Conservation (phyloP, 805 yeast genomes). For the Candida piceae region DNA sequence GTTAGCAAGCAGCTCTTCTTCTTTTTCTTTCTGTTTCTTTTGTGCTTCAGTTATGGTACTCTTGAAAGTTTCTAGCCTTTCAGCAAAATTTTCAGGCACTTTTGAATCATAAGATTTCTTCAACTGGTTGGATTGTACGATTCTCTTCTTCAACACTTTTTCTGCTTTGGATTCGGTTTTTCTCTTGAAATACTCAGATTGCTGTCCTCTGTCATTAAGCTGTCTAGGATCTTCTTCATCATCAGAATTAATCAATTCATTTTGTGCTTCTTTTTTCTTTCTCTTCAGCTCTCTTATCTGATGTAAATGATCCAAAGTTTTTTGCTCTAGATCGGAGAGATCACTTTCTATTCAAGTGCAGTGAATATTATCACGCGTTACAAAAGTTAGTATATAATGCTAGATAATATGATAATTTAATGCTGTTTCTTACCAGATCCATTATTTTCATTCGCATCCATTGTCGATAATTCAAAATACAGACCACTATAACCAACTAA, state of each 20-base stretch:
- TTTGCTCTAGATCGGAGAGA: constrained; percentile 22
- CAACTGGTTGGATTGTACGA: no score
- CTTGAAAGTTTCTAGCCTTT: constrained; percentile 8
- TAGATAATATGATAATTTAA: no score
- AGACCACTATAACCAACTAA: no score
- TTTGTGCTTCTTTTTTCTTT: constrained; percentile 10
- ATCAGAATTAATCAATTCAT: constrained; percentile 21
- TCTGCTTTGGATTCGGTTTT: constrained; percentile 6
- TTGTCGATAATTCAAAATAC: no score
- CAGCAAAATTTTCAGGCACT: constrained; percentile 13
- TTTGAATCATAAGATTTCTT: no score
- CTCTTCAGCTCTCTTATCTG: constrained; percentile 17
- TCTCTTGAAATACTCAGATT: constrained; percentile 12
- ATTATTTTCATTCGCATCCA: no score
- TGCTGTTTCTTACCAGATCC: no score
- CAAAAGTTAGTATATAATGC: no score
- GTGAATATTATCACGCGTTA: background rate
- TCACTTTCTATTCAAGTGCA: constrained; percentile 6
- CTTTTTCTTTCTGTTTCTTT: constrained; percentile 14
- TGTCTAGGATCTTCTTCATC: constrained; percentile 27
- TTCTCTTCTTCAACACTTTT: constrained; percentile 7
- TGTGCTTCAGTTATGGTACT: constrained; percentile 15
- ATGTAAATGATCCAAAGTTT: constrained; percentile 18
- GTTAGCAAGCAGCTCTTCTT: constrained; percentile 26
- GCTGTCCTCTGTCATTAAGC: constrained; percentile 7